Evolutionary conservation across 2,329 filamentous ascomycete genomes (phyloP), one percentile per base, ranked within the genome.

Genomic region (Harringtonia aguacate): DNA sequence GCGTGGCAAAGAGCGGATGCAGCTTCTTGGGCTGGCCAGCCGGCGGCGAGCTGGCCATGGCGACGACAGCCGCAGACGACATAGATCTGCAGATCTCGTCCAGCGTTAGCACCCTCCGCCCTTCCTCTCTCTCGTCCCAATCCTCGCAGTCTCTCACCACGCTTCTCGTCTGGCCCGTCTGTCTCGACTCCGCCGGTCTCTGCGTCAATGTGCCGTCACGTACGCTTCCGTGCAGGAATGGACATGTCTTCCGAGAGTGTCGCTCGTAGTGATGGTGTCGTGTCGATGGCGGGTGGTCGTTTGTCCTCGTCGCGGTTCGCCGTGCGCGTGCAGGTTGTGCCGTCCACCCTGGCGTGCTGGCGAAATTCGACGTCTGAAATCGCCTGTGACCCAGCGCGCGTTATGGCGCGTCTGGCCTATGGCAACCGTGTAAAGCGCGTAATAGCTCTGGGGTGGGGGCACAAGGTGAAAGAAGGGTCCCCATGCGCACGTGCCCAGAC

Each of bases 1-100:
- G 57, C 2, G 60, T 49, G 1, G 54, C 54, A 53, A 78, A 77
- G 59, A 78, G 76, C 17, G 75, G 74, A 51, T 78, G 75, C 31
- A 77, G 54, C 50, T 72, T 74, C 53, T 66, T 69, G 21, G 48
- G 41, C 40, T 38, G 50, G 20, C 41, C 63, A 47, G 53, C 56
- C 42, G 59, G 50, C 45, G 56, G 60, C 54, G 62, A 60, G 44
- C 62, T 62, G 50, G 61, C 59, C 72, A 75, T 76, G 39, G 56
- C 62, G 52, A 61, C 59, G 44, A 67, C 56, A 46, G 64, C 52
- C 36, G 65, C 54, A 35, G 64, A 58, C 58, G 63, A 65, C 68
- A 72, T 73, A 50, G 59, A 58, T 34, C 44, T 48, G 18, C 10
- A 13, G n/a, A 33, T 4, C 3, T 9, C 10, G 12, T 15, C 17